Conservation (phyloP, 371 early-diverging fungal genomes). For the Actinomortierella ambigua region DNA sequence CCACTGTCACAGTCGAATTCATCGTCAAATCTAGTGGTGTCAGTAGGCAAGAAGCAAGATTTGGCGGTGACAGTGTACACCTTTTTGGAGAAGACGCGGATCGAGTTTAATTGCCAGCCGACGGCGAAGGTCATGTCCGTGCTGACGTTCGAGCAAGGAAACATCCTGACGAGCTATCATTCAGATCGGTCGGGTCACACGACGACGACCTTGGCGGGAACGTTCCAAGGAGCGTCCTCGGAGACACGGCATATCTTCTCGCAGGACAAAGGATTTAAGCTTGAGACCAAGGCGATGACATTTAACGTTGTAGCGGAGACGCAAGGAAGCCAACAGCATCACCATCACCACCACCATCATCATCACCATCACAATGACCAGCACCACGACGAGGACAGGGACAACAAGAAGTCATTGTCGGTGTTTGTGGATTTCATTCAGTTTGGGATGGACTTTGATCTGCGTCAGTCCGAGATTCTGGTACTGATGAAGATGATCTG, state of each 20-base stretch:
- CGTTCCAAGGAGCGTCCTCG: slow-evolving; percentile 62
- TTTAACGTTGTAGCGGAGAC: slow-evolving; percentile 66
- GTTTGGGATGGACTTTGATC: slow-evolving; percentile 64
- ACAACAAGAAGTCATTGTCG: slow-evolving; percentile 58
- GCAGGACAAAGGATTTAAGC: slow-evolving; percentile 77
- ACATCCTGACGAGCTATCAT: slow-evolving; percentile 64
- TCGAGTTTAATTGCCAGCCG: slow-evolving; percentile 81
- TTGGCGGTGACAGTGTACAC: slow-evolving; percentile 50
- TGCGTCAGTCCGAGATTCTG: slow-evolving; percentile 81
- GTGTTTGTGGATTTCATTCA: slow-evolving; percentile 64
- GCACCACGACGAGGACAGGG: no score
- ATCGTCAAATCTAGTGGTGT: not conserved
- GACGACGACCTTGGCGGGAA: slow-evolving; percentile 66
- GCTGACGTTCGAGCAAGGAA: slow-evolving; percentile 72
- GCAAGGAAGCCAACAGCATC: no score
- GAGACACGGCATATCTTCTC: slow-evolving; percentile 81
- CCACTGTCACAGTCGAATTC: no score
- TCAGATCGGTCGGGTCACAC: slow-evolving; percentile 55
- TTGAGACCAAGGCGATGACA: slow-evolving; percentile 61
- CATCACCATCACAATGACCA: slow-evolving; percentile 39
- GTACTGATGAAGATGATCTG: slow-evolving; percentile 72
- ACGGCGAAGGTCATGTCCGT: slow-evolving; percentile 78
- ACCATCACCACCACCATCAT: slow-evolving; percentile 16
- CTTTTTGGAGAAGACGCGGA: slow-evolving; percentile 65
- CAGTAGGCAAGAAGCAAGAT: slow-evolving; percentile 18